Evolutionary conservation across 2,329 filamentous ascomycete species (phyloP), one percentile per base, ranked within the genome.

Genomic region (Tolypocladium pustulatum): DNA sequence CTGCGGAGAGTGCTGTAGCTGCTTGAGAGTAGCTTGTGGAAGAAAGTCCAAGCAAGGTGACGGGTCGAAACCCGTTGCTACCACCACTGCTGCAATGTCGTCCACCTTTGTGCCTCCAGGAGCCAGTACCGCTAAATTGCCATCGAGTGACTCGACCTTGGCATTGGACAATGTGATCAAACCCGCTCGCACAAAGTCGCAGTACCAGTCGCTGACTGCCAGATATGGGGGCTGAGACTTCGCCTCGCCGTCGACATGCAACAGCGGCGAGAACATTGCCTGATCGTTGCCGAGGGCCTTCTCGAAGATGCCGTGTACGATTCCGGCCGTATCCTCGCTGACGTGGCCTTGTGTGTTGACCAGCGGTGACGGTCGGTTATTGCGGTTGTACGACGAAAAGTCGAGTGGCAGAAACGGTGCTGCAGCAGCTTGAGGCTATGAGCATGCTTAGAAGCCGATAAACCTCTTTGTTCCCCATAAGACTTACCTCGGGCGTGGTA

Each of bases 11-110:
- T 87, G 81, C 8, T 83, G 75, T 2, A 95, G 76, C 0, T 72
- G 74, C 3, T 78, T 63, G 40, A 85, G 79, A 4, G 89, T 74
- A 0, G 81, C 71, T 0, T 74, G 56, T 0, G 86, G 80, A 0
- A 95, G 76, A 62, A 87, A 91, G 6, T 81, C 79, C 12, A 94
- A 71, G 0, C 86, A 85, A 0, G 80, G 73, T 1, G 81, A 78
- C 0, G 88, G 80, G 6, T 85, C 81, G 67, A 90, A 95, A 1
- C 90, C 90, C 0, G 89, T 93, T 0, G 89, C 89, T 22, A 90
- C 78, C 1, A 95, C 77, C 13, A 94, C 78, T 0, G 85, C 87
- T 0, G 81, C 82, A 36, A 92, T 72, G 55, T 87, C 74, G 0
- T 79, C 67, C 3, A 90, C 69, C 34, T 67, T 64, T 3, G 64